These are phyloP conservation scores for Carex myosuroides DNA, from an alignment of 176 grass and related monocot genomes.

Conservation along the genomic window DNA sequence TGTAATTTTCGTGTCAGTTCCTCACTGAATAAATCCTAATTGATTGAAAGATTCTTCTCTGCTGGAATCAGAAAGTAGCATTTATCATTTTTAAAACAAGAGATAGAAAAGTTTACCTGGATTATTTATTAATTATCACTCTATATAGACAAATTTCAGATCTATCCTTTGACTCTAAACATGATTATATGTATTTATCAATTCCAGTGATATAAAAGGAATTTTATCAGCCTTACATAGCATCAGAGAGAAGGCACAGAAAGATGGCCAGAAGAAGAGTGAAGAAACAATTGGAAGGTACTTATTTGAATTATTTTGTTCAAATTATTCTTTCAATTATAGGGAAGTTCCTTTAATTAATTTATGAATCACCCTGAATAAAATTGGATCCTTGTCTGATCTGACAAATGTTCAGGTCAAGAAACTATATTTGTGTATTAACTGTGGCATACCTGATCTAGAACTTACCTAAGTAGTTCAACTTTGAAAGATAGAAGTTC, in stretches of 20 bases:
- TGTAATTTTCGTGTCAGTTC: too few relatives aligned
- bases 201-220: constrained; percentile 62
- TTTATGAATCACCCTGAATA: neutral
- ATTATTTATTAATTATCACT: neutral
- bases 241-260: constrained; percentile 67
- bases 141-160: neutral
- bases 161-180: constrained; percentile 3
- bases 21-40: neutral
- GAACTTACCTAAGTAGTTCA: too few relatives aligned
- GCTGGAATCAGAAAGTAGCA: neutral
- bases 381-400: neutral
- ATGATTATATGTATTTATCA: neutral
- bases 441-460: neutral
- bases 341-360: neutral
- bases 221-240: constrained; percentile 51
- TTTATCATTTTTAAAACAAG: neutral
- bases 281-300: constrained; percentile 72
- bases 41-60: neutral
- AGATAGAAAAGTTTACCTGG: neutral
- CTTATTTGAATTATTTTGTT: neutral
- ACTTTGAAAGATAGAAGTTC: too few relatives aligned
- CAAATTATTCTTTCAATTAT: neutral
- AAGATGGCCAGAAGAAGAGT: constrained; percentile 74
- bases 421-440: neutral
- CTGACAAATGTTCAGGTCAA: neutral